These are phyloP conservation scores for Aureobasidium namibiae DNA, from an alignment of 2,329 filamentous ascomycete species.

Conservation along the genomic window DNA sequence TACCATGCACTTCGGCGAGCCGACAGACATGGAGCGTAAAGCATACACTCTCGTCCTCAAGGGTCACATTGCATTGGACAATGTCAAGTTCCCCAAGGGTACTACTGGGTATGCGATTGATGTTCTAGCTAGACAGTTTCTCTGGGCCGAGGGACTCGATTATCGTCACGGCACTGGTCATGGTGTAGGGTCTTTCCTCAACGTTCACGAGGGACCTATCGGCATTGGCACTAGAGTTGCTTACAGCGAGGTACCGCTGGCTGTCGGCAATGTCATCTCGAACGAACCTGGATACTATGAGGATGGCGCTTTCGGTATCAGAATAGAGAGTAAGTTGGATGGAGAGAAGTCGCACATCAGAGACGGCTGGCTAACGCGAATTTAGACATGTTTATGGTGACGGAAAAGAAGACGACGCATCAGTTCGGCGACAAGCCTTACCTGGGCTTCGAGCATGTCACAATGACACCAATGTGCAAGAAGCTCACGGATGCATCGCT, in stretches of 20 bases:
- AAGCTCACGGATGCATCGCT: constrained; percentile 73
- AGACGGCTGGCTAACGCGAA: constrained; percentile 4
- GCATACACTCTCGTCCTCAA: constrained; percentile 93
- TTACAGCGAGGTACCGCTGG: constrained; percentile 81
- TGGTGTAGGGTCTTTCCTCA: constrained; percentile 88
- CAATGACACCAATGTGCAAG: constrained; percentile 89
- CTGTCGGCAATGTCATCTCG: constrained; percentile 89
- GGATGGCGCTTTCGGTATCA: constrained; percentile 87
- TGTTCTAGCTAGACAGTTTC: constrained; percentile 74
- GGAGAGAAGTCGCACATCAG: neutral
- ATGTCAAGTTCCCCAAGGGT: constrained; percentile 84
- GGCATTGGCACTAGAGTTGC: constrained; percentile 89
- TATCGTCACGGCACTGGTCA: constrained; percentile 96
- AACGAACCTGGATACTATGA: constrained; percentile 96
- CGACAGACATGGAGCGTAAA: constrained; percentile 73
- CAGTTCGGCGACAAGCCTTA: constrained; percentile 91
- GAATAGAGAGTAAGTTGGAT: constrained; percentile 66
- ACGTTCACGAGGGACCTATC: constrained; percentile 95
- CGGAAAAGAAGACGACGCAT: constrained; percentile 76
- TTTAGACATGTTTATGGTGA: constrained; percentile 74
- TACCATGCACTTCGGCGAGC: constrained; percentile 83
- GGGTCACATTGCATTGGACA: constrained; percentile 82
- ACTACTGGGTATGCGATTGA: constrained; percentile 92
- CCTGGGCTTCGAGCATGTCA: constrained; percentile 92
- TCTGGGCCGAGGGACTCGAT: constrained; percentile 90